A percentile compares a stretch with the other conserved stretches of the same genome.
phyloP scores from a whole-genome alignment of 1,284 basidiomycete species.

The Malassezia equina region DNA sequence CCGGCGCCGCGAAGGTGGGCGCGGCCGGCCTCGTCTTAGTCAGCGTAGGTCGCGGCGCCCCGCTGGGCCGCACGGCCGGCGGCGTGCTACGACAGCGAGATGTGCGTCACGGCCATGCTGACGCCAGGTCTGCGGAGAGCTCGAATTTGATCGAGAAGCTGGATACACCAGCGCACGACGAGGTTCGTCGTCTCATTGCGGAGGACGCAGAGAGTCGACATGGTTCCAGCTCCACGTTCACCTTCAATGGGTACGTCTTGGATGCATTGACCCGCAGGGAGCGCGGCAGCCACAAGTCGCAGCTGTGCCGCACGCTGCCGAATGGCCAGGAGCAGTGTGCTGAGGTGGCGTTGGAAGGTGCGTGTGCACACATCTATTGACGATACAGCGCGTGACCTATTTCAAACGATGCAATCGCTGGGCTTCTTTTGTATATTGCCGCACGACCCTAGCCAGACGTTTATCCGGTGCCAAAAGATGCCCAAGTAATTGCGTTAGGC shows the following conservation, averaged over 20 bases:
- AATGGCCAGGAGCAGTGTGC: constrained; percentile 15
- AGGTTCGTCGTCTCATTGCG: constrained; percentile 13
- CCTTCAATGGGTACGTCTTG: constrained; percentile 13
- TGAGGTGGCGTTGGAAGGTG: constrained; percentile 7
- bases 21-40: neutral
- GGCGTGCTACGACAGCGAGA: neutral
- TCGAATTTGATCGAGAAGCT: constrained; percentile 16
- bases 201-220: constrained; percentile 10
- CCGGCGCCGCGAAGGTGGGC: neutral
- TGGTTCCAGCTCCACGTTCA: constrained; percentile 8
- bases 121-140: constrained; percentile 13
- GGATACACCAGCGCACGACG: constrained; percentile 10
- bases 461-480: constrained; percentile 15
- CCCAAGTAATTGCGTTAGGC: constrained; percentile 13
- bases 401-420: constrained; percentile 16
- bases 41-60: neutral
- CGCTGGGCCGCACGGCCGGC: neutral
- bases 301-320: constrained; percentile 15
- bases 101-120: constrained; percentile 5
- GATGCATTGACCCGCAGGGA: constrained; percentile 2
- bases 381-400: constrained; percentile 12
- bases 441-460: constrained; percentile 17
- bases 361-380: neutral
- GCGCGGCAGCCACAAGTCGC: constrained; percentile 3
- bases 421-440: constrained; percentile 19